Evolutionary conservation across 768 basidiomycete genomes (phyloP), one percentile per base, ranked within the genome.

Genomic region (Rossbeevera mucosa): DNA sequence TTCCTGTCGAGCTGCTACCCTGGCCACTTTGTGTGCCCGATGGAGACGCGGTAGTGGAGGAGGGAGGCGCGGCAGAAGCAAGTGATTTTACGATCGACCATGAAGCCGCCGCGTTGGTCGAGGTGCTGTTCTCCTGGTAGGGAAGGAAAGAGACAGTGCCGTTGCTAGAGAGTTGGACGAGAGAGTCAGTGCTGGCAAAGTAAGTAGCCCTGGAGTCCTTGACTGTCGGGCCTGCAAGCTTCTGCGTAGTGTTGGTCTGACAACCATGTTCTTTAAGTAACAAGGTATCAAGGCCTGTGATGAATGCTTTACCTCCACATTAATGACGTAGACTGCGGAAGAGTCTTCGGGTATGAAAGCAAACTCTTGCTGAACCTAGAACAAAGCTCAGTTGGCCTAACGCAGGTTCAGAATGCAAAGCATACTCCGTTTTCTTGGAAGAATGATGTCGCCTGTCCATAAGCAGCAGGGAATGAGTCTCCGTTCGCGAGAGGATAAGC

Each of bases 271-370:
- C 18, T 9, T 47, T 65, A 18, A 63, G 54, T 33, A 24, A 56
- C 13, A 4, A 18, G 24, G 2, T 8, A 41, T 7, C 2, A 22
- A 6, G 12, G 24, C 12, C 12, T 4, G n/a, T 5, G 14, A 33
- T 6, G 7, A 21, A 20, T 16, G 22, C 54, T 62, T 5, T 65
- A 82, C 82, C 70, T 81, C 74, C 51, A 88, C 85, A 62, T 88
- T 83, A 66, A 89, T 71, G 44, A 91, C 77, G 59, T 86, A 91
- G n/a, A 84, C 83, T 21, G 75, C 74, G 16, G 80, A 83, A 56
- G 81, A 80, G 64, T 91, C 85, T 64, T 84, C 76, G 18, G 90
- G 88, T 53, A 91, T 76, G 70, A 82, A 92, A 2, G 85, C 86
- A 62, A 91, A 85, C 65, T 87, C 82, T 52, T 83, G 74, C 59